phyloP scores from a whole-genome alignment of 345 rosid species.

The Linum tenue region DNA sequence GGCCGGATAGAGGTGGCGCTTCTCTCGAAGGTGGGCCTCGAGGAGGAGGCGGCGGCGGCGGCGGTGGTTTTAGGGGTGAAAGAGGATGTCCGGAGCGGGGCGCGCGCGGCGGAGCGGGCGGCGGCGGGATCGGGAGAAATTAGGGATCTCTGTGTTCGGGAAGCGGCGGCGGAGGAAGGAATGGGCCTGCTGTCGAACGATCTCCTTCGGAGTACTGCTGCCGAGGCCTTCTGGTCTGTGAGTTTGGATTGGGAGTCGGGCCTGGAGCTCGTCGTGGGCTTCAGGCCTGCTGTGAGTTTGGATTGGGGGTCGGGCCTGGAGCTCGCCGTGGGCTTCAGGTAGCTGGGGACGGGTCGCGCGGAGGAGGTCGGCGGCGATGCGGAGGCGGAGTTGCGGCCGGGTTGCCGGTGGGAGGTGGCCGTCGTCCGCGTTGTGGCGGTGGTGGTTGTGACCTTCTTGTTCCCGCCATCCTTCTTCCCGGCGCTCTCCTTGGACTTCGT shows the following conservation, averaged over 20 bases:
- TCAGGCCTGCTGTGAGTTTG: slow-evolving; percentile 5
- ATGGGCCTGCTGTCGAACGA: slow-evolving; percentile 46
- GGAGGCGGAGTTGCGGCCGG: not conserved
- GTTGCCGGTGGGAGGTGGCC: not conserved
- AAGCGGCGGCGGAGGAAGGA: slow-evolving; percentile 42
- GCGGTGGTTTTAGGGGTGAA: slow-evolving; percentile 15
- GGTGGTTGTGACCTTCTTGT: not conserved
- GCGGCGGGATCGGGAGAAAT: slow-evolving; percentile 30
- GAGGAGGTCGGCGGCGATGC: not conserved
- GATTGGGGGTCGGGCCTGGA: slow-evolving; percentile 32
- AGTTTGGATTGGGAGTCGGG: slow-evolving; percentile 13
- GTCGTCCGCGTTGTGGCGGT: not conserved
- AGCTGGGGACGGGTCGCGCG: slow-evolving; percentile 31
- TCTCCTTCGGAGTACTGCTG: slow-evolving; percentile 43
- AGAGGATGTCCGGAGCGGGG: slow-evolving; percentile 27
- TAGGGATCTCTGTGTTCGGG: slow-evolving; percentile 27
- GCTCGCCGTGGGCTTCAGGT: slow-evolving; percentile 54
- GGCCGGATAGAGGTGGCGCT: slow-evolving; percentile 24
- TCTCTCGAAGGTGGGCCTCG: slow-evolving; percentile 23
- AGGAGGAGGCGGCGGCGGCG: not conserved
- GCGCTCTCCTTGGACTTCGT: not conserved
- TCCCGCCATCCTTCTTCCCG: not conserved
- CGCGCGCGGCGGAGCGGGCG: slow-evolving; percentile 25
- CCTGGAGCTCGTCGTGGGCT: slow-evolving; percentile 28
- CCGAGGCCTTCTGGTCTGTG: slow-evolving; percentile 19